Evolutionary conservation across 306 rosid species (phyloP).

Genomic region (Hylodesmum podocarpum): DNA sequence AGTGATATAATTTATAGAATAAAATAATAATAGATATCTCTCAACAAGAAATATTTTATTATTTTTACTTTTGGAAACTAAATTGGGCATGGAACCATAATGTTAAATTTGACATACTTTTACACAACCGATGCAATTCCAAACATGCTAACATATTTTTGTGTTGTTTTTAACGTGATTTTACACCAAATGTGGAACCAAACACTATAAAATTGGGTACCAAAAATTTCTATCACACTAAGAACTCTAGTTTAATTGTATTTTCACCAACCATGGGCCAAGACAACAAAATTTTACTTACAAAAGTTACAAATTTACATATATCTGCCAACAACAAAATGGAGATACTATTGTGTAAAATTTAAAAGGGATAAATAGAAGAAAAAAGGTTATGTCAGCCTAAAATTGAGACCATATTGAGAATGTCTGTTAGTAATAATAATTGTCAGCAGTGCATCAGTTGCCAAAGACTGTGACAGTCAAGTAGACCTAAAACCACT

Average conservation of each 20-base stretch:
- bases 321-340: conserved; percentile 30
- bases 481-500: conserved; percentile 24
- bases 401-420: conserved; percentile 35
- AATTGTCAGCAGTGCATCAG: conserved; percentile 32
- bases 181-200: too few species aligned
- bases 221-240: conserved; percentile 3
- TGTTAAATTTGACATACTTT: too few species aligned
- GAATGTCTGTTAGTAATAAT: conserved; percentile 40
- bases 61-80: too few species aligned
- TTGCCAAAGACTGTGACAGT: conserved; percentile 21
- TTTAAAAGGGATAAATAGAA: conserved; percentile 12
- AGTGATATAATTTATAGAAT: too few species aligned
- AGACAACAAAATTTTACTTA: conserved; percentile 40
- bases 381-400: conserved; percentile 42
- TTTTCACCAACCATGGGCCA: conserved; percentile 32
- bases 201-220: background rate
- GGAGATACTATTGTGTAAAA: conserved; percentile 27
- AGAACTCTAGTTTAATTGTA: conserved; percentile 16
- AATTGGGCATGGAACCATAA: too few species aligned
- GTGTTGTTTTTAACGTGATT: too few species aligned
- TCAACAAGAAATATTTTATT: too few species aligned
- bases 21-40: too few species aligned
- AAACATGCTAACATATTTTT: too few species aligned
- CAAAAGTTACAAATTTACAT: conserved; percentile 48
- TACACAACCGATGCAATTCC: too few species aligned